These are phyloP conservation scores for Chamaecrista fasciculata DNA, from an alignment of 306 rosid genomes.

Conservation along the genomic window DNA sequence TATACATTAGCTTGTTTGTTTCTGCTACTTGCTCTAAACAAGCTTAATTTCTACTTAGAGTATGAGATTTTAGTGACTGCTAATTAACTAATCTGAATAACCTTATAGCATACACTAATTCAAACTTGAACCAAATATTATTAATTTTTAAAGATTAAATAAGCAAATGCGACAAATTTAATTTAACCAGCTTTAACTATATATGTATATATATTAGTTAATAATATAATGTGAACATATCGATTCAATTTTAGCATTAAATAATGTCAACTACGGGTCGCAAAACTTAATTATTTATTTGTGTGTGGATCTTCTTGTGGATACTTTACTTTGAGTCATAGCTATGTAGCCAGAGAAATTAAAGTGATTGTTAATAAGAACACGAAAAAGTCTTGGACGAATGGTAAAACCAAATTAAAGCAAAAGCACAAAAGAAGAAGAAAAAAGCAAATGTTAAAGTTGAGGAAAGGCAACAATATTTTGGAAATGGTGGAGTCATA, in stretches of 20 bases:
- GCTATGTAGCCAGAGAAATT: conserved; percentile 21
- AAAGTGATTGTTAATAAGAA: conserved; percentile 27
- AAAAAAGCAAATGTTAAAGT: conserved; percentile 25
- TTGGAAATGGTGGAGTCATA: conserved; percentile 54
- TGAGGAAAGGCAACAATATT: conserved; percentile 43
- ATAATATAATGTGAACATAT: too few species aligned
- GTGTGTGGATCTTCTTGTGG: conserved; percentile 5
- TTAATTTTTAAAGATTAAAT: too few species aligned
- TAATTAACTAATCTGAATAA: not conserved
- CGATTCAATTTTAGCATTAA: too few species aligned
- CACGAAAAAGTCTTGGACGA: conserved; percentile 5
- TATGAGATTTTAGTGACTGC: not conserved
- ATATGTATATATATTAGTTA: too few species aligned
- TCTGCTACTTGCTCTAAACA: not conserved
- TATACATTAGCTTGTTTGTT: too few species aligned
- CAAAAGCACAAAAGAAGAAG: not conserved
- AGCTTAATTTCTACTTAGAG: too few species aligned
- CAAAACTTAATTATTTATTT: not conserved
- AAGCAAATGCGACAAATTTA: too few species aligned
- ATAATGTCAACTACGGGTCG: not conserved
- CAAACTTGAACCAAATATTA: not conserved
- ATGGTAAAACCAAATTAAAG: conserved; percentile 6
- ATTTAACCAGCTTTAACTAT: too few species aligned
- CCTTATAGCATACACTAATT: not conserved
- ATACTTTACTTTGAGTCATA: conserved; percentile 19